Conservation (phyloP, 441 rosid genomes). For the Rhodomyrtus psidioides region DNA sequence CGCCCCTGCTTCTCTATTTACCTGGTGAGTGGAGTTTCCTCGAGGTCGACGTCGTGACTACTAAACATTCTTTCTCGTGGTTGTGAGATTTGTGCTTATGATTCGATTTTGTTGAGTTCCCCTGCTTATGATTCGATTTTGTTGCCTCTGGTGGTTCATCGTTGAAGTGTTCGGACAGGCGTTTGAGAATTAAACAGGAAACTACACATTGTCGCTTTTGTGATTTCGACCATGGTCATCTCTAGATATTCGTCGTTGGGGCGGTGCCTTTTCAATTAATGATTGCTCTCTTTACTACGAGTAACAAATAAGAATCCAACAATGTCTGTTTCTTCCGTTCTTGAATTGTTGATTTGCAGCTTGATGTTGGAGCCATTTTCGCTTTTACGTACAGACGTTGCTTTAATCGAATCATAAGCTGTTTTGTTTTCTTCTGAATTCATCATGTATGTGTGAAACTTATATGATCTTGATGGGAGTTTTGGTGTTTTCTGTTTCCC, state of each 20-base stretch:
- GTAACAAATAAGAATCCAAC: neutral
- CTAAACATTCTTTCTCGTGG: neutral
- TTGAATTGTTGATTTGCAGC: neutral
- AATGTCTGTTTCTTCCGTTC: neutral
- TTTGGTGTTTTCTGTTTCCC: neutral
- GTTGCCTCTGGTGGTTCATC: neutral
- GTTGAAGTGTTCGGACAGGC: neutral
- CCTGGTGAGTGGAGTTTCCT: conserved; percentile 31
- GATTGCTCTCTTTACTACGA: neutral
- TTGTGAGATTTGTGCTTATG: neutral
- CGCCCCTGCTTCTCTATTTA: conserved; percentile 68
- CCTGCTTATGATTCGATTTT: neutral
- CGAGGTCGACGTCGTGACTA: neutral
- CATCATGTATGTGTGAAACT: neutral
- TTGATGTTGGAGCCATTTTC: neutral
- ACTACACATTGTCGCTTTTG: neutral
- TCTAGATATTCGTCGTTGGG: neutral
- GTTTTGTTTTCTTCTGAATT: neutral
- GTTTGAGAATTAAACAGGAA: neutral
- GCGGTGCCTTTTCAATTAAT: neutral
- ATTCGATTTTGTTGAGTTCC: neutral
- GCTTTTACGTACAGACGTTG: neutral
- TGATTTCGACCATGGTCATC: neutral
- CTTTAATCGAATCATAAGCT: neutral
- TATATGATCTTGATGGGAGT: neutral